A percentile compares a stretch with the other conserved stretches of the same genome.
Evolutionary conservation across 768 basidiomycete genomes (phyloP).

Genomic region (Rhodotorula graminis): DNA sequence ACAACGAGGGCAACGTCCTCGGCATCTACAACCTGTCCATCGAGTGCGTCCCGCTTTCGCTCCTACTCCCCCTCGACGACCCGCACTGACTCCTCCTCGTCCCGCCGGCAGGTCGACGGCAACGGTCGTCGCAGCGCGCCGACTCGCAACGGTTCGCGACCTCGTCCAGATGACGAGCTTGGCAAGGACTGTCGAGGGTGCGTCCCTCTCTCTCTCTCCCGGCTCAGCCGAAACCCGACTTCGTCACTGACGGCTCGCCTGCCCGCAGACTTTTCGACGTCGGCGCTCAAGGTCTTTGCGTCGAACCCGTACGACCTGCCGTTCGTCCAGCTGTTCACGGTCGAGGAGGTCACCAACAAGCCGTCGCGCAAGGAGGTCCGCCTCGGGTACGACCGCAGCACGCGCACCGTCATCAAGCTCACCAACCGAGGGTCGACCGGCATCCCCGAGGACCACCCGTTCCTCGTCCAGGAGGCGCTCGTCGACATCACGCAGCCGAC

Average conservation of each 20-base stretch:
- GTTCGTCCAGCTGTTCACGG: slow-evolving; percentile 29
- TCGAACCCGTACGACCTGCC: slow-evolving; percentile 32
- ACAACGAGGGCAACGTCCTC: slow-evolving; percentile 7
- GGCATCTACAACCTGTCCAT: slow-evolving; percentile 25
- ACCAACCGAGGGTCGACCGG: slow-evolving; percentile 21
- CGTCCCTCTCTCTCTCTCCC: background rate
- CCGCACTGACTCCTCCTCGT: background rate
- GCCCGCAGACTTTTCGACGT: slow-evolving; percentile 20
- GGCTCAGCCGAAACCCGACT: too few relatives aligned
- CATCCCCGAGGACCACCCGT: slow-evolving; percentile 30
- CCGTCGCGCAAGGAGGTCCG: slow-evolving; percentile 19
- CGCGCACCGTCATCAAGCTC: slow-evolving; percentile 22
- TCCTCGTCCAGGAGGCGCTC: slow-evolving; percentile 19
- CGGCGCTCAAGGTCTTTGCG: slow-evolving; percentile 15
- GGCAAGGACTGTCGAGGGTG: slow-evolving; percentile 26
- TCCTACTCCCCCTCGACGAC: background rate
- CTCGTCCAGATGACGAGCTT: slow-evolving; percentile 23
- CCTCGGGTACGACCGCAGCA: slow-evolving; percentile 8
- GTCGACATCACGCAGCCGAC: slow-evolving; percentile 15
- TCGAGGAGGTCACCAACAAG: slow-evolving; percentile 7
- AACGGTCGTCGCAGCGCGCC: slow-evolving; percentile 19
- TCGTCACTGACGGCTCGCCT: too few relatives aligned
- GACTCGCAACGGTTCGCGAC: slow-evolving; percentile 20
- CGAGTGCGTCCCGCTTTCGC: background rate
- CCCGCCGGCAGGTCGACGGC: background rate